Conservation (phyloP, 129 eudicot genomes). For the Escallonia rubra region DNA sequence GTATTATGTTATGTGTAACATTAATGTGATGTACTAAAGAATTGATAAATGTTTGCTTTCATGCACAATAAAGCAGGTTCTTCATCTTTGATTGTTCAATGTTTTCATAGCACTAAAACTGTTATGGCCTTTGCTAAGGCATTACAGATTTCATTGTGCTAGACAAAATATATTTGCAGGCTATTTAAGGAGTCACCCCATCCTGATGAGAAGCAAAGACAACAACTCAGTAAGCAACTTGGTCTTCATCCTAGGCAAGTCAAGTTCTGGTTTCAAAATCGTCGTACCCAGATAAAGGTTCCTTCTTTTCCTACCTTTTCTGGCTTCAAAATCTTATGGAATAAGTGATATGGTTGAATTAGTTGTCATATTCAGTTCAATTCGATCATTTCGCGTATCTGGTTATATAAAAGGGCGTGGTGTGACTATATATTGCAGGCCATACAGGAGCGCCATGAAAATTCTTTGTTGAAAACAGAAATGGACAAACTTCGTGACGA, state of each 20-base stretch:
- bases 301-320: not conserved
- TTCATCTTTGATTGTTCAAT: too few species aligned
- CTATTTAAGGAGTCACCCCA: conserved; percentile 97
- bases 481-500: conserved; percentile 81
- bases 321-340: not conserved
- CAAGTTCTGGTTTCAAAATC: conserved; percentile 99
- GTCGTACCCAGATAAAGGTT: conserved; percentile 98
- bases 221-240: conserved; percentile 76
- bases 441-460: conserved; percentile 97
- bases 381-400: not conserved
- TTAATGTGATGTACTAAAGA: too few species aligned
- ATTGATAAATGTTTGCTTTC: too few species aligned
- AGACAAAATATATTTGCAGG: conserved; percentile 31
- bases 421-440: conserved; percentile 63
- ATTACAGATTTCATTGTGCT: too few species aligned
- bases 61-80: too few species aligned
- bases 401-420: not conserved
- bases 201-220: conserved; percentile 99
- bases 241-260: conserved; percentile 99
- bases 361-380: not conserved
- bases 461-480: conserved; percentile 76
- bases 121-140: too few species aligned
- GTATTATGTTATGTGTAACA: too few species aligned
- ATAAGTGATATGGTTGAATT: not conserved
- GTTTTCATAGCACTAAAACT: too few species aligned